phyloP scores from a whole-genome alignment of 176 grass and related monocot genomes.

The Panicum miliaceum region DNA sequence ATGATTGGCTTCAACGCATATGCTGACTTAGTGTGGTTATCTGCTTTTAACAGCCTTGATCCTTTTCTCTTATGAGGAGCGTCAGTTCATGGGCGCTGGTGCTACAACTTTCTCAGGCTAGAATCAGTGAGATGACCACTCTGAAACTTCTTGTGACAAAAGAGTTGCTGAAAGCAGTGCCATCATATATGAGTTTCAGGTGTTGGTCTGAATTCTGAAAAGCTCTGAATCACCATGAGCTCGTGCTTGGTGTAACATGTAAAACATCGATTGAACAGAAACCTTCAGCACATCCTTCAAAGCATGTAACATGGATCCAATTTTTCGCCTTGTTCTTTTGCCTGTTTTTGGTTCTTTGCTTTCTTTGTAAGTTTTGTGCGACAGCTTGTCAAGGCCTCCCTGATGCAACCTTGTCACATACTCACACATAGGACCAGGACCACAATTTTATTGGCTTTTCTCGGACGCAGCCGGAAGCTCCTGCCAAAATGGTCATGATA shows the following conservation, averaged over 20 bases:
- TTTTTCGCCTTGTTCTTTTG: constrained; percentile 39
- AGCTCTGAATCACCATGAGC: constrained; percentile 35
- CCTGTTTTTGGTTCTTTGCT: constrained; percentile 35
- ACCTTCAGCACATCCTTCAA: constrained; percentile 14
- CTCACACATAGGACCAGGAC: neutral
- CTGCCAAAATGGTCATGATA: constrained; percentile 31
- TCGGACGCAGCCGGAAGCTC: constrained; percentile 37
- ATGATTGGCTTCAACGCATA: constrained; percentile 13
- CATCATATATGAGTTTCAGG: constrained; percentile 40
- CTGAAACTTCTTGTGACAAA: constrained; percentile 42
- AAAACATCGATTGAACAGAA: constrained; percentile 35
- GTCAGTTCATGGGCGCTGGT: neutral
- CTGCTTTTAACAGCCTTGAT: neutral
- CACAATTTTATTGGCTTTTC: constrained; percentile 40
- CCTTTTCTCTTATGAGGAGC: constrained; percentile 16
- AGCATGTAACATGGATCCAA: constrained; percentile 42
- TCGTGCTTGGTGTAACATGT: constrained; percentile 48
- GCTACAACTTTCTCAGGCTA: constrained; percentile 31
- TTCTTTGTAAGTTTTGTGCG: constrained; percentile 7
- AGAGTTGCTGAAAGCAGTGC: constrained; percentile 38
- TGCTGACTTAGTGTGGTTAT: neutral
- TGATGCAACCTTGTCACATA: constrained; percentile 34
- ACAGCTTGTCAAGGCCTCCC: constrained; percentile 53
- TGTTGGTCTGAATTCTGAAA: constrained; percentile 33
- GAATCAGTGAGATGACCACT: constrained; percentile 45